Base-by-base conservation (phyloP, 2,329 filamentous ascomycete species). In the Ustulina deusta region DNA sequence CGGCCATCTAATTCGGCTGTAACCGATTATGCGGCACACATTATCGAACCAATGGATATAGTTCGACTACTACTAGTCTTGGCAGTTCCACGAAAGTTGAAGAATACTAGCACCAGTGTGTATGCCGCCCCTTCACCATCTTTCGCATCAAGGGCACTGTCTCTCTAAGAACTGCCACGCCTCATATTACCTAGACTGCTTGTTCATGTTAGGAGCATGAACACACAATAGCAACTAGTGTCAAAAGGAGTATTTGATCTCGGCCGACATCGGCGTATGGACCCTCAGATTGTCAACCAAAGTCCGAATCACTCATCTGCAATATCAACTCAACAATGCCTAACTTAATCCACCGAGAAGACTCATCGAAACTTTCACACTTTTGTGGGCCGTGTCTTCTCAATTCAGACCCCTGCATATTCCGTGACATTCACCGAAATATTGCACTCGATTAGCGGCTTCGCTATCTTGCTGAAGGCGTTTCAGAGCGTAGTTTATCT, bases 351-450 rank as follows among this genome's bases (percentile, higher is more conserved):
- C 55, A 63, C 60, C 48, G 52, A 29, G 56, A 51, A 56, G 42
- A 60, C 60, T 60, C 42, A 49, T 55, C 20, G 15, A 59, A 54
- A 29, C 46, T 54, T 46, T 36, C 20, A 49, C 3, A 25, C 40
- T 49, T 60, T 55, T 38, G 61, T 61, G 65, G 61, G 29, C 56
- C 6, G 13, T 38, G 27, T 49, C 52, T 54, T 62, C 38, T 60
- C 40, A 44, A 52, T 57, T 52, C 27, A 54, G 25, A 44, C 65
- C 56, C 63, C 56, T 60, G 65, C 61, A 68, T 38, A 67, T 60
- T 63, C 32, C 65, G 65, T 44, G 49, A 67, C 60, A 59, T 60
- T 67, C 65, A 67, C 60, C 65, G 65, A 67, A 63, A 63, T 55
- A 25, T 63, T 34, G 29, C 29, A 46, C 63, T 59, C 34, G 54